Evolutionary conservation across 2,329 filamentous ascomycete genomes (phyloP).

Genomic region (Dactylellina leptospora): DNA sequence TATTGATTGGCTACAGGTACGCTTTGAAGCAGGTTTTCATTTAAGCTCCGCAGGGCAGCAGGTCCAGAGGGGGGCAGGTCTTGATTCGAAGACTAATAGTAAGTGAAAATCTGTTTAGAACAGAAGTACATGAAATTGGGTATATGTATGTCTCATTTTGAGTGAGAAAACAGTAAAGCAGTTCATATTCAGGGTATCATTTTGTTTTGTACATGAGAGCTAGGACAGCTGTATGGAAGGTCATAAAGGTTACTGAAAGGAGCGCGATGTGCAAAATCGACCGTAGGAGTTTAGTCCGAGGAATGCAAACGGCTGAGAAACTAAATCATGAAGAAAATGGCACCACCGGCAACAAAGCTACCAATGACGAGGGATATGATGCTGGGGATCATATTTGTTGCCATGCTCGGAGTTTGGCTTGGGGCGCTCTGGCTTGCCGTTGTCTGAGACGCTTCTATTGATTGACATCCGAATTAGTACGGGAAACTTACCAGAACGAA

Average conservation of each 20-base stretch:
- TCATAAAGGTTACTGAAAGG: neutral
- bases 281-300: too few species aligned
- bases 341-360: constrained; percentile 38
- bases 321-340: constrained; percentile 31
- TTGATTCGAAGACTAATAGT: too few species aligned
- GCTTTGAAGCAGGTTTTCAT: too few species aligned
- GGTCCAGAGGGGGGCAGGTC: too few species aligned
- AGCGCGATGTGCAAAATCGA: too few species aligned
- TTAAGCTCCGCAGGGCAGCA: too few species aligned
- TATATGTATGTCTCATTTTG: constrained; percentile 15
- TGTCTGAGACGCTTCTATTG: constrained; percentile 36
- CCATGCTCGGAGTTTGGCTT: constrained; percentile 31
- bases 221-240: neutral
- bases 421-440: constrained; percentile 26
- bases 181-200: constrained; percentile 34
- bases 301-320: neutral
- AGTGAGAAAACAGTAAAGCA: neutral
- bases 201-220: constrained; percentile 12
- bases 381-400: constrained; percentile 37
- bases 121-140: constrained; percentile 10
- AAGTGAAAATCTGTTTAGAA: too few species aligned
- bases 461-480: too few species aligned
- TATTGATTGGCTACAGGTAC: too few species aligned
- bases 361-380: constrained; percentile 32
- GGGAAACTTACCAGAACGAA: too few species aligned